Base-by-base conservation (phyloP, 495 filamentous ascomycete species). In the Hypoxylon rickii region DNA sequence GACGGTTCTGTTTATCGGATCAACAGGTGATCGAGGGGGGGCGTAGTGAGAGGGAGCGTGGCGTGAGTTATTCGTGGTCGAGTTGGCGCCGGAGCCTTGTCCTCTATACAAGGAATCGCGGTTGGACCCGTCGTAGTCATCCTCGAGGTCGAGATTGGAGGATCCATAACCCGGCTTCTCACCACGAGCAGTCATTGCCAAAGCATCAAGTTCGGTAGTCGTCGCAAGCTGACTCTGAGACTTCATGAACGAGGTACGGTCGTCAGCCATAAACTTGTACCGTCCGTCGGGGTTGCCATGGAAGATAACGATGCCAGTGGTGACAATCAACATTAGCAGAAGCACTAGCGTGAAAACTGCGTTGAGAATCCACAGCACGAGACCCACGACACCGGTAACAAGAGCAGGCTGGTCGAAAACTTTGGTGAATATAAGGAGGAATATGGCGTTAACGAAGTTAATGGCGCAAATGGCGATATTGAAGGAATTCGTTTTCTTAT, bases 171-270 rank as follows among this genome's bases (percentile, higher is more conserved):
- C 85, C 1, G 75, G 73, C 72, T 92, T 93, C 52, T 94, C 89
- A 39, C 92, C 92, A 48, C 94, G 88, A 18, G 94, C 94, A 11
- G 94, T 97, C 39, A 86, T 89, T 48, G 87, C 95, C 20, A 98
- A 75, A 5, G 94, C 94, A 73, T 97, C 92, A 48, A 98, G 79
- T 67, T 98, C 94, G 12, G 88, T 93, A 13, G 73, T 74, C 7
- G 75, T 70, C 26, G 81, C 89, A 54, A 97, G 79, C 59, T 92
- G 84, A 11, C 87, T 88, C 63, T 95, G 88, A 8, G 93, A 97
- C 78, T 98, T 98, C 86, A 97, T 97, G 72, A 97, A 97, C 3
- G 92, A 96, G 38, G 89, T 91, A 44, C 94, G 88, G 72, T 97
- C 94, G 66, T 97, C 94, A 42, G 86, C 85, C 91, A 98, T 97